Base-by-base conservation (phyloP, 169 alveolate species). In the Cryptosporidium tyzzeri region DNA sequence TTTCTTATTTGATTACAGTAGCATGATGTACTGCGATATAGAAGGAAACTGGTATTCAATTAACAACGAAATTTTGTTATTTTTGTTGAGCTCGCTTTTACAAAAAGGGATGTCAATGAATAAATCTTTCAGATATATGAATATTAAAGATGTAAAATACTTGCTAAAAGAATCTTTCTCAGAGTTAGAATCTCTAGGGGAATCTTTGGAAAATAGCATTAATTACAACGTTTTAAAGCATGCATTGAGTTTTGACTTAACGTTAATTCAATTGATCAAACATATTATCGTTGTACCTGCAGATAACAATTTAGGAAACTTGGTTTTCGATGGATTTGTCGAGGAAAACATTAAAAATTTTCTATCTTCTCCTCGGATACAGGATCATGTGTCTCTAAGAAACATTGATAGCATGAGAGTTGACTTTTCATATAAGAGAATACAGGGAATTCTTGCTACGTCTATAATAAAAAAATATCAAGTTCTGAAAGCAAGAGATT, bases 31-130 rank as follows among this genome's bases (percentile, higher is more conserved):
- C 62, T 80, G 89, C 8, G 89, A 80, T 29, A n/a, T 33, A 26
- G 68, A 44, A 14, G 75, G 89, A 3, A 37, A 18, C 10, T 80
- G 89, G 89, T 80, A 80, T 26, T 65, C 89, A 37, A 80, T 80
- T 29, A 53, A 61, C 23, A 41, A 23, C 31, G 73, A 59, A 4
- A 39, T 80, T 26, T 48, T 80, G 23, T 18, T 62, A 18, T 41
- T 61, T 62, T 26, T 80, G 6, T 44, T 65, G 16, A 44, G 69
- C 45, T 61, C 80, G 9, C 18, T 80, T 14, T 45, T 80, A 41
- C 65, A 62, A 31, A 62, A 48, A 18, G 80, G 89, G n/a, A 65
- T 65, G 75, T 59, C 80, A 2, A 33, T 26, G 45, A 65, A 31
- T n/a, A 44, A 58, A 3, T 62, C 73, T 21, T 80, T 80, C 45